These are phyloP conservation scores for Coemansia sp. DNA, from an alignment of 192 early-diverging fungal species.

Conservation along the genomic window DNA sequence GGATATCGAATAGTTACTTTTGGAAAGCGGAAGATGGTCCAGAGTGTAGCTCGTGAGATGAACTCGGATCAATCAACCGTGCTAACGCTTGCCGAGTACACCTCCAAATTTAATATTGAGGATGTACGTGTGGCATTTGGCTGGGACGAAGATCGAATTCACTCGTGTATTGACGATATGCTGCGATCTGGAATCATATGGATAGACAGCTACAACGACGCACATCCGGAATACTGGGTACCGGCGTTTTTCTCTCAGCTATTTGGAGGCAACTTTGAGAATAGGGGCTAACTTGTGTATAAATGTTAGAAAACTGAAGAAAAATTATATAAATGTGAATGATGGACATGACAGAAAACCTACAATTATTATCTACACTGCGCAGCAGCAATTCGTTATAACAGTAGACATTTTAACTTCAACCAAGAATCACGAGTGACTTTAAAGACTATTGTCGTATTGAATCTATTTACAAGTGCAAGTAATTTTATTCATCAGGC, in stretches of 20 bases:
- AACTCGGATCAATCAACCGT: slow-evolving; percentile 76
- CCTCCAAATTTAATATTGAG: slow-evolving; percentile 30
- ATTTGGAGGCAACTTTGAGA: slow-evolving; percentile 2
- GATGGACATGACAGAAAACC: no score
- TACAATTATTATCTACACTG: no score
- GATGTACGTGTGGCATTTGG: slow-evolving; percentile 27
- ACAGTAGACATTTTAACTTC: no score
- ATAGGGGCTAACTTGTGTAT: not conserved
- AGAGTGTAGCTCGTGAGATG: slow-evolving; percentile 85
- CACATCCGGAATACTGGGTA: slow-evolving; percentile 39
- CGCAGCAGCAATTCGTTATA: no score
- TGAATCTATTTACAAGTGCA: no score
- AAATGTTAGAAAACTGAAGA: slow-evolving; percentile 5
- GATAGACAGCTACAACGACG: slow-evolving; percentile 25
- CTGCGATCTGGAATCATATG: slow-evolving; percentile 41
- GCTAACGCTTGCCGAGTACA: slow-evolving; percentile 66
- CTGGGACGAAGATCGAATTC: slow-evolving; percentile 37
- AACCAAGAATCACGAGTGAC: no score
- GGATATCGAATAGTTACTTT: slow-evolving; percentile 85
- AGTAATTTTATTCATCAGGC: no score
- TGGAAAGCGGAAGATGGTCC: slow-evolving; percentile 79
- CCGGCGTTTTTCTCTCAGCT: slow-evolving; percentile 42
- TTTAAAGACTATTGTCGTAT: no score
- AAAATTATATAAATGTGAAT: no score
- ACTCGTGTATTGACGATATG: slow-evolving; percentile 46